Base-by-base conservation (phyloP, 257 asterid genomes). In the Plantago ovata region DNA sequence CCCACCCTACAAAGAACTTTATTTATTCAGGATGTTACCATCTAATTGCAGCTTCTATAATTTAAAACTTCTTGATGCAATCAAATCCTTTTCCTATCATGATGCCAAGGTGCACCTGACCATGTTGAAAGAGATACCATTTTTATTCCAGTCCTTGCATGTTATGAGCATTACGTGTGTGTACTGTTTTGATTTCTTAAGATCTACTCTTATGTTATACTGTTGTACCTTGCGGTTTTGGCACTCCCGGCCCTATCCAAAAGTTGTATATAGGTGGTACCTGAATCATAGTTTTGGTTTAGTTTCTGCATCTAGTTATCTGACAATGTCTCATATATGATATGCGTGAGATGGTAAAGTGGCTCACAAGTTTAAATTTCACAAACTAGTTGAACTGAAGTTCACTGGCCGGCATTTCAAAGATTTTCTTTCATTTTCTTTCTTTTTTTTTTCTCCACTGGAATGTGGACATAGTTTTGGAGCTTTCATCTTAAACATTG, bases 1-100 rank as follows among this genome's bases (percentile, higher is more conserved):
- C 44, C 47, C 16, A 65, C 69, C 63, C 58, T 67, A 51, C 33
- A 41, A 24, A 16, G 53, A 40, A 36, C 54, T 51, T 43, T 60
- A 14, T 36, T 19, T 49, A 49, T n/a, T n/a, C n/a, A n/a, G n/a
- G n/a, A n/a, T n/a, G n/a, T n/a, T n/a, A n/a, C n/a, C 47, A 50
- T 56, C 12, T 53, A 50, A 68, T 36, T 63, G 24, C 61, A 53
- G 38, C 22, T 63, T 53, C 23, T 16, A 38, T 23, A 63, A 52
- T 38, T 43, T 43, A 10, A 18, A 58, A 47, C 14, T 6, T 18
- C 43, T 60, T 59, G 38, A 38, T 15, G 56, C 53, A 23, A 65
- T 46, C 54, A 41, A 43, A 41, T 57, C 41, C 38, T 38, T 28
- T 22, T 53, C 18, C 43, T 52, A 36, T 36, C 48, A 39, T 40